Evolutionary conservation across 345 rosid species (phyloP), one percentile per base, ranked within the genome.

Genomic region (Eucalyptus pauciflora): DNA sequence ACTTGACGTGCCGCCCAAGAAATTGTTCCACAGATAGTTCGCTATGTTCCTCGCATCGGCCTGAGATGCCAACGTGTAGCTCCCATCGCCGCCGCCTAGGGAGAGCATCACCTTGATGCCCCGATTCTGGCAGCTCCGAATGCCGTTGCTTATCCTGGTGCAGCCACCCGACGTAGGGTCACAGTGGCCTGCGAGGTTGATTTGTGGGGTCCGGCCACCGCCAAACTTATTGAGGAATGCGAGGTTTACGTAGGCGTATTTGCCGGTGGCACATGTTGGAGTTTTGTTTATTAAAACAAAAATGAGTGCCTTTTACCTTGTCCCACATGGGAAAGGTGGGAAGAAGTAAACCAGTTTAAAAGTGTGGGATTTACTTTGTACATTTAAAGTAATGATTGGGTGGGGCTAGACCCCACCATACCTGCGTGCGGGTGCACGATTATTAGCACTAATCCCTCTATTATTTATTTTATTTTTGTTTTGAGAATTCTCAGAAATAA

Each of bases 151-250:
- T 14, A 91, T 56, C 49, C 22, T 50, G 58, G 88, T 90, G 88
- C 96, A 95, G 71, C 93, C 87, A 25, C 89, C 87, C 37, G 91
- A 60, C 33, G 92, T 87, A 5, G 96, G 96, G 90, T 91, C 86
- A 85, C 96, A 94, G 91, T 94, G 96, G 15, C 96, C 96, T 46
- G 95, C 95, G 16, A 95, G 94, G 91, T 94, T 92, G 86, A 95
- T 86, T 86, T 52, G 88, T 10, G 96, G 95, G 90, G 90, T 90
- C 58, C 86, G 94, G 48, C 96, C 96, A 7, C 81, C 87, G 86
- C 96, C 96, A 20, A 95, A 95, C 88, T 90, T 89, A 89, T 91
- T 87, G 85, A 95, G 96, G 89, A 95, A 94, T 17, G 96, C 95
- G 7, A 95, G 62, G 91, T 91, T 95, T 50, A 95, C 95, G 86